These are phyloP conservation scores for Asterochloris sp. DNA, from an alignment of 139 green algal species.

Conservation along the genomic window DNA sequence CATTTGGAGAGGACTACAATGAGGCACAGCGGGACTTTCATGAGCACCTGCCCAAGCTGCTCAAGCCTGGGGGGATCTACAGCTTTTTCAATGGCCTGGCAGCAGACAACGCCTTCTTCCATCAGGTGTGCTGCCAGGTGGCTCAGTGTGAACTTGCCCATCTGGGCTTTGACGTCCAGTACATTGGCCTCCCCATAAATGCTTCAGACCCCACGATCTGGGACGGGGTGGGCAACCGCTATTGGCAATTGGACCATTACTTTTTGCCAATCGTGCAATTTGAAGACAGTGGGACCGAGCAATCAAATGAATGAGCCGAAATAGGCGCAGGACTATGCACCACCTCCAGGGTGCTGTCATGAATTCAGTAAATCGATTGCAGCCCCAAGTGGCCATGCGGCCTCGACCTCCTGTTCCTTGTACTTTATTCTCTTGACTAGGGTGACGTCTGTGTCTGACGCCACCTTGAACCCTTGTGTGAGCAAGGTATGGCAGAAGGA, in stretches of 20 bases:
- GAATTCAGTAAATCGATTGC: conserved; percentile 69
- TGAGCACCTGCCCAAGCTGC: conserved; percentile 69
- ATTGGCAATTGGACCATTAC: conserved; percentile 11
- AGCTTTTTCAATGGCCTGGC: conserved; percentile 93
- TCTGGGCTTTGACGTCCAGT: conserved; percentile 65
- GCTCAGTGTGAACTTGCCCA: conserved; percentile 46
- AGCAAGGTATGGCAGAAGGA: conserved; percentile 84
- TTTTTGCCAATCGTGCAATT: conserved; percentile 1
- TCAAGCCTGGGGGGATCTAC: conserved; percentile 80
- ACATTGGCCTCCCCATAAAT: conserved; percentile 66
- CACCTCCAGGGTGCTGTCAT: not conserved
- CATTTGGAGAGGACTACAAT: conserved; percentile 68
- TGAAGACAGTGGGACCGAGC: not conserved
- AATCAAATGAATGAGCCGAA: no score
- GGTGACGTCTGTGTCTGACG: conserved; percentile 35
- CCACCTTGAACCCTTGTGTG: conserved; percentile 74
- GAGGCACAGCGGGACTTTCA: conserved; percentile 73
- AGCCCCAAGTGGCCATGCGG: conserved; percentile 87
- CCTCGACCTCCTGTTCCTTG: conserved; percentile 83
- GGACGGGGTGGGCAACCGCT: conserved; percentile 1
- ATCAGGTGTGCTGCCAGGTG: conserved; percentile 76
- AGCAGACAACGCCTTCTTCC: conserved; percentile 81
- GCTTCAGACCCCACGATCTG: conserved; percentile 28
- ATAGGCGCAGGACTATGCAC: not conserved
- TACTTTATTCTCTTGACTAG: conserved; percentile 76